These are phyloP conservation scores for Agapanthus africanus DNA, from an alignment of 106 monocot species.

Conservation along the genomic window DNA sequence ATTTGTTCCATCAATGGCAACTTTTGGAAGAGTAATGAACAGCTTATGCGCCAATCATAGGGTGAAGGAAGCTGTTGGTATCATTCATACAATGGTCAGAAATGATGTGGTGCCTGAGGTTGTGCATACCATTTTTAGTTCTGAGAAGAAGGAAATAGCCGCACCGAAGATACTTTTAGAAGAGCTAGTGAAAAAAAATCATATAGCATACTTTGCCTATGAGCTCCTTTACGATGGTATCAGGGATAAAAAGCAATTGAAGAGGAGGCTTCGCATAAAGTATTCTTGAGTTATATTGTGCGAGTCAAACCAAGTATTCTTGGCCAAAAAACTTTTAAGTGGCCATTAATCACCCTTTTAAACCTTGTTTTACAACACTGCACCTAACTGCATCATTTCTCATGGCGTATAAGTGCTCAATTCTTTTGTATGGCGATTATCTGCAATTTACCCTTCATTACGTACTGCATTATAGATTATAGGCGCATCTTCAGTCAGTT, in stretches of 20 bases:
- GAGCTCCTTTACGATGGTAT: conserved; percentile 91
- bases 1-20: conserved; percentile 62
- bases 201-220: conserved; percentile 76
- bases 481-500: too few relatives aligned
- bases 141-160: conserved; percentile 80
- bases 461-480: too few relatives aligned
- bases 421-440: too few relatives aligned
- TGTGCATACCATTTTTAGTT: conserved; percentile 60
- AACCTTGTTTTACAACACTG: too few relatives aligned
- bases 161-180: conserved; percentile 92
- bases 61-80: conserved; percentile 45
- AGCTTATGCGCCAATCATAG: conserved; percentile 32
- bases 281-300: conserved; percentile 21
- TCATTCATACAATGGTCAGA: conserved; percentile 63
- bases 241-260: conserved; percentile 51
- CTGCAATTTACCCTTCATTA: too few relatives aligned
- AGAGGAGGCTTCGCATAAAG: conserved; percentile 23
- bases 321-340: too few relatives aligned
- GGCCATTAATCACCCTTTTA: too few relatives aligned
- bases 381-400: too few relatives aligned
- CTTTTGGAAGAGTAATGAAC: conserved; percentile 72
- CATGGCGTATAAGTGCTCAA: too few relatives aligned
- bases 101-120: conserved; percentile 59
- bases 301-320: too few relatives aligned
- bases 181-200: conserved; percentile 74